Evolutionary conservation across 352 stramenopile genomes (phyloP).

Genomic region (Peronospora belbahrii): DNA sequence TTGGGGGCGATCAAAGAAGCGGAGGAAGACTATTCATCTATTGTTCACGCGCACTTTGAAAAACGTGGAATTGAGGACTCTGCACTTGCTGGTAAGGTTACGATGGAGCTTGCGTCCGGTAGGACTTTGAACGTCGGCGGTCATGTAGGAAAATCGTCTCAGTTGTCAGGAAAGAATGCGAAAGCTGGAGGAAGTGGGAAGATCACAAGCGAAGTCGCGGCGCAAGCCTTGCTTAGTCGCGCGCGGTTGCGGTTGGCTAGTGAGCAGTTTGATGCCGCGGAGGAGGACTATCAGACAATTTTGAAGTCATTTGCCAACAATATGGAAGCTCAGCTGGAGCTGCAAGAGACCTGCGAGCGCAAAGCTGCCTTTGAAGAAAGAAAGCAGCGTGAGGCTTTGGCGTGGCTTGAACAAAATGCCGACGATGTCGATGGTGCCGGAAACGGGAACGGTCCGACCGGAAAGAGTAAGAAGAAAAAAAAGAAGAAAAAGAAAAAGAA

Average conservation of each 20-base stretch:
- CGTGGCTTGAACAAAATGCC: conserved; percentile 44
- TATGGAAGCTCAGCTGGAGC: conserved; percentile 72
- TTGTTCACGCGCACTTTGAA: conserved; percentile 64
- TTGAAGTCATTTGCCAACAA: conserved; percentile 54
- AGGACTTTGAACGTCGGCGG: conserved; percentile 12
- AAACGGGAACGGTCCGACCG: conserved; percentile 9
- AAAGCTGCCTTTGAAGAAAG: conserved; percentile 32
- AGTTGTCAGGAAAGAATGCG: conserved; percentile 6
- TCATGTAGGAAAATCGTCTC: conserved; percentile 6
- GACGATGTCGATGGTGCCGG: conserved; percentile 23
- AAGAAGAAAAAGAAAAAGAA: conserved; percentile 58
- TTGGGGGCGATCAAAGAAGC: conserved; percentile 31
- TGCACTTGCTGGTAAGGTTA: conserved; percentile 12
- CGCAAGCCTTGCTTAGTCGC: conserved; percentile 43
- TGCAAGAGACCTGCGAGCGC: conserved; percentile 44
- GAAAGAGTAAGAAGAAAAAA: conserved; percentile 69
- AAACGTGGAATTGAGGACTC: conserved; percentile 17
- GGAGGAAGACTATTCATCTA: conserved; percentile 53
- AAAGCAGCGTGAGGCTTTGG: conserved; percentile 40
- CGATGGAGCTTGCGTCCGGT: conserved; percentile 27
- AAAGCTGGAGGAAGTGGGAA: conserved; percentile 23
- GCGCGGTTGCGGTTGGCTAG: conserved; percentile 38
- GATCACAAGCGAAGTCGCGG: conserved; percentile 49
- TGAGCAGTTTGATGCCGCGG: conserved; percentile 50
- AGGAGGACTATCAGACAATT: conserved; percentile 56